phyloP scores from a whole-genome alignment of 441 rosid genomes.

The Macaranga tanarius region DNA sequence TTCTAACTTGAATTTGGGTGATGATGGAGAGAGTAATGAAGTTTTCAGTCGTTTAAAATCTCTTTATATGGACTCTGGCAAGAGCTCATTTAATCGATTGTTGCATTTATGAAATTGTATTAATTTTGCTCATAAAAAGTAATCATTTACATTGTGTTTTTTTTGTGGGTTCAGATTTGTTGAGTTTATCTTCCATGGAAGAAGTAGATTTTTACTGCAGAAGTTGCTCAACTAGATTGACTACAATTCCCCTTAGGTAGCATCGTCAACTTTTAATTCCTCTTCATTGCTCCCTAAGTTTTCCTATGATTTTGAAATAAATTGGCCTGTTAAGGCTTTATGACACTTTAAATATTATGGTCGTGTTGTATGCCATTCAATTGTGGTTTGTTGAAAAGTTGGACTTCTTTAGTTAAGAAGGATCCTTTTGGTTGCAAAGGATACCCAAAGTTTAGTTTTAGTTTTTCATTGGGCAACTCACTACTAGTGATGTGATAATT shows the following conservation, averaged over 20 bases:
- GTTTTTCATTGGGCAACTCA: no score
- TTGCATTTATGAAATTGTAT: neutral
- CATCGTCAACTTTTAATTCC: neutral
- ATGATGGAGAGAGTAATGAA: constrained; percentile 22
- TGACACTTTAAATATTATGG: neutral
- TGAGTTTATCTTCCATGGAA: constrained; percentile 42
- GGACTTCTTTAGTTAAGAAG: no score
- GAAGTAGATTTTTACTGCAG: constrained; percentile 65
- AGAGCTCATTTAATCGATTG: neutral
- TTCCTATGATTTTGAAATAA: no score
- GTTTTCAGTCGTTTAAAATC: constrained; percentile 27
- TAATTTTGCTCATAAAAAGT: neutral
- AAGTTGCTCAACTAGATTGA: constrained; percentile 54
- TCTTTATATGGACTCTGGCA: constrained; percentile 56
- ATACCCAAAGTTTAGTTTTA: no score
- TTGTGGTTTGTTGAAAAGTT: neutral
- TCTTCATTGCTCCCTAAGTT: neutral
- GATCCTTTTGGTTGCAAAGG: no score
- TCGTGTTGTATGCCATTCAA: neutral
- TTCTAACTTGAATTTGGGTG: constrained; percentile 38
- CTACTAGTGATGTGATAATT: no score
- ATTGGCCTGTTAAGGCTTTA: neutral
- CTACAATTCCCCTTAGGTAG: constrained; percentile 47
- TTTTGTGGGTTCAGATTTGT: constrained; percentile 37
- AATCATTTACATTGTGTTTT: neutral